Conservation (phyloP, 2,329 filamentous ascomycete species). For the Penicillium sclerotiorum region DNA sequence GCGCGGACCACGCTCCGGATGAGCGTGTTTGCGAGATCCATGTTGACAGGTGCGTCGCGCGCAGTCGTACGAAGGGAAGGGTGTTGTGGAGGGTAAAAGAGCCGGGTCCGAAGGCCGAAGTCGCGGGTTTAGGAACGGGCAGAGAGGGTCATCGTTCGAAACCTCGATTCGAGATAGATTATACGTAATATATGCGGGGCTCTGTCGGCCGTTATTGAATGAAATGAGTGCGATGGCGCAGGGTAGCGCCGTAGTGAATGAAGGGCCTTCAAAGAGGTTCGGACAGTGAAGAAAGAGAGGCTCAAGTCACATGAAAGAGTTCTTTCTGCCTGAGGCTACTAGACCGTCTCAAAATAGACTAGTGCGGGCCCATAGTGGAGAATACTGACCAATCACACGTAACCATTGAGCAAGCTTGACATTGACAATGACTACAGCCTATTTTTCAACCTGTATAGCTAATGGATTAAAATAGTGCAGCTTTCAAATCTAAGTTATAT, state of each 20-base stretch:
- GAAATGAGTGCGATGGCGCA: constrained; percentile 9
- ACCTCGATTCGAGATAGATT: not conserved
- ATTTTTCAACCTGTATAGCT: no score
- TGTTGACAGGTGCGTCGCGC: constrained; percentile 29
- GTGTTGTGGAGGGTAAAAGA: constrained; percentile 1
- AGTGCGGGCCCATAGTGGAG: not conserved
- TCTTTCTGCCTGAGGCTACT: constrained; percentile 14
- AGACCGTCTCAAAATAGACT: not conserved
- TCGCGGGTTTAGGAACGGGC: constrained; percentile 9
- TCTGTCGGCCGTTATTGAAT: not conserved
- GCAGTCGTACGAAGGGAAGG: not conserved
- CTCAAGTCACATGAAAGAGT: constrained; percentile 7
- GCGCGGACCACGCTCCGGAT: constrained; percentile 83
- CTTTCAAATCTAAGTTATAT: no score
- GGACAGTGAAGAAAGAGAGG: not conserved
- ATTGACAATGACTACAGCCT: no score
- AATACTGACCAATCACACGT: no score
- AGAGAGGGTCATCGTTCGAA: constrained; percentile 13
- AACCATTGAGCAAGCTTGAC: no score
- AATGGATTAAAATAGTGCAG: no score
- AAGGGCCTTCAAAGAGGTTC: not conserved
- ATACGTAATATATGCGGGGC: not conserved
- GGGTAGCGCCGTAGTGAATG: constrained; percentile 10
- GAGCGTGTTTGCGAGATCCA: constrained; percentile 74
- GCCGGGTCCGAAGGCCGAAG: constrained; percentile 18